Base-by-base conservation (phyloP, 441 rosid species). In the Brassica balearica region DNA sequence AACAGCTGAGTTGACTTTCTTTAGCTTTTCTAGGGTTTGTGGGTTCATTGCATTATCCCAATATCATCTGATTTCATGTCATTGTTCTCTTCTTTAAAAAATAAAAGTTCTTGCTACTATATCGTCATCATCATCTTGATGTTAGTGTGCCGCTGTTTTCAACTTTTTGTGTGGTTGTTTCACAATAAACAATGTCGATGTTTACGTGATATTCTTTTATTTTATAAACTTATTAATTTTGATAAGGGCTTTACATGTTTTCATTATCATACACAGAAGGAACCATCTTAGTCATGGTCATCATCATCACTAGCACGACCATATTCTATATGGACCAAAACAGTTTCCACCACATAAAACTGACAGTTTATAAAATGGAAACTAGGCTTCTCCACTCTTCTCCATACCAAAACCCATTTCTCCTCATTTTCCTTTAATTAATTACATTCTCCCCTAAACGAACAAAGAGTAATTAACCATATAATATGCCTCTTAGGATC, bases 401-500 rank as follows among this genome's bases (percentile, higher is more conserved):
- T 8, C 27, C 72, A 64, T 46, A 70, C 58, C 72, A 64, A 69
- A 68, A 56, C 61, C 67, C 27, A 73, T 55, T 27, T 79, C 61
- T 62, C 61, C 32, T 61, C 8, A 46, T 12, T 62, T 69, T n/a
- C 75, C 36, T 23, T 55, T 32, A 20, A 29, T 5, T 29, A 41
- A 2, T 34, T 38, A 55, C 38, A 56, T 56, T 46, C 41, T 36
- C 4, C 14, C 48, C 0, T 62, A 68, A 51, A 10, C 53, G 2
- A 55, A 64, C 7, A 62, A 58, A 23, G 60, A 51, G 53, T 56
- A 12, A 32, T 11, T 4, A 65, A 65, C 11, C 41, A 43, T 61
- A 69, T 68, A 69, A 56, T 19, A 87, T 84, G 91, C 83, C 84
- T 82, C 71, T 29, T 29, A 36, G 80, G 69, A 63, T 84, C 82